Base-by-base conservation (phyloP, 192 early-diverging fungal genomes). In the Coemansia sp. region DNA sequence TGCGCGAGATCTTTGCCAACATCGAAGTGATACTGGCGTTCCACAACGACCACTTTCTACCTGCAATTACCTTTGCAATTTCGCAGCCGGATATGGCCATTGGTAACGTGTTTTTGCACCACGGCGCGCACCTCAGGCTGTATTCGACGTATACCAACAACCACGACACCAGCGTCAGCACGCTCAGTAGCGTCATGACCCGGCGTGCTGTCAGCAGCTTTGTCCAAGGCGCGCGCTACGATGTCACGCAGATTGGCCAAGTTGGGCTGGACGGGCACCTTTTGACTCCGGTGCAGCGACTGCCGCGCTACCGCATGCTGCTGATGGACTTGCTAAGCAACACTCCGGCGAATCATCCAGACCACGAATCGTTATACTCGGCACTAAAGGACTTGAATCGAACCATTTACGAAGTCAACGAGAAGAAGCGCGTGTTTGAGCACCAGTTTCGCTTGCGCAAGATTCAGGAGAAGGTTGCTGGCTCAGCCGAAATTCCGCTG, bases 221-320 rank as follows among this genome's bases (percentile, higher is more conserved):
- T 65, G 75, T 63, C 36, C 81, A 53, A 44, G 52, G 38, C 38
- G 74, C 60, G 27, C 72, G 58, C 58, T 70, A 72, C 33, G 83
- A 83, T 60, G 81, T 83, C 53, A 84, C 74, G 43, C 92, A 78
- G 34, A 67, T 93, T 53, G 80, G 82, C 26, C 93, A 95, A 68
- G 83, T 95, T 60, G 88, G 82, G 34, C 85, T 97, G 8, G 87
- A 93, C 57, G 85, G 90, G 7, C 94, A 89, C 68, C 70, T 97
- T 48, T 83, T 98, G 19, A 82, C 95, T 7, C 97, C 97, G 1
- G 84, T 99, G 24, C 97, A 99, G 71, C 87, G 97, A 5, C 84
- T 99, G 36, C 95, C 95, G 12, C 84, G 95, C 75, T 99, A 98
- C 73, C 89, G 88, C 19, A 76, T 99, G 40, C 82, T 98, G 12